Evolutionary conservation across 2,329 filamentous ascomycete genomes (phyloP).

Genomic region (Fusarium sp.): DNA sequence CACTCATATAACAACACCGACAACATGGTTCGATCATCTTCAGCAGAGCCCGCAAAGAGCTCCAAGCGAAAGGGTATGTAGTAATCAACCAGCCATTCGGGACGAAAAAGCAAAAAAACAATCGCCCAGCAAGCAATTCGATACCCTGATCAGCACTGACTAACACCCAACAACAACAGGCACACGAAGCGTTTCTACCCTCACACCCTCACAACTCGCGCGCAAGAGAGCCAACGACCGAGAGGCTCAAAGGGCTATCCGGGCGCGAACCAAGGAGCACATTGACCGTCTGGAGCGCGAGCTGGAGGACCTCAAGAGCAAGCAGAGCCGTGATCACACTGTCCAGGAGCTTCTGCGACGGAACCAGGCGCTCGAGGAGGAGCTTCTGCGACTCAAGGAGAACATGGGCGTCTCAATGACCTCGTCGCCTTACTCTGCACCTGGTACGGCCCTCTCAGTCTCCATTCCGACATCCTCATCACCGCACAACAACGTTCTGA

Average conservation of each 20-base stretch:
- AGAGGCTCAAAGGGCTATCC: constrained; percentile 88
- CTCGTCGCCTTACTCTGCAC: constrained; percentile 54
- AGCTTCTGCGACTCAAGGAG: constrained; percentile 60
- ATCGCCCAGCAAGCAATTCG: background rate
- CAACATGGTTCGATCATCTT: constrained; percentile 56
- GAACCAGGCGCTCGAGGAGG: constrained; percentile 65
- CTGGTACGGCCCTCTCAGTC: constrained; percentile 48
- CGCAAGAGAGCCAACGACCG: constrained; percentile 93
- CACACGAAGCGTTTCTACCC: constrained; percentile 83
- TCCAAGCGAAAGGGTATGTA: constrained; percentile 60
- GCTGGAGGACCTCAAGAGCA: constrained; percentile 75
- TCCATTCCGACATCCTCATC: background rate
- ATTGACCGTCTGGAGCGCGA: constrained; percentile 82
- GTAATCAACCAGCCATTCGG: background rate
- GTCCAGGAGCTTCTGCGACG: constrained; percentile 63
- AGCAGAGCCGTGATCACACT: constrained; percentile 60
- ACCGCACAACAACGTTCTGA: constrained; percentile 23
- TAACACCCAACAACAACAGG: constrained; percentile 50
- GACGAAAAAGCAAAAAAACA: background rate
- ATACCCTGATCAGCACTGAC: constrained; percentile 15
- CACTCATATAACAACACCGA: constrained; percentile 19
- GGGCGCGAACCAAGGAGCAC: constrained; percentile 86
- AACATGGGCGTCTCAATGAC: constrained; percentile 56
- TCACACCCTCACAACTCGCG: constrained; percentile 88
- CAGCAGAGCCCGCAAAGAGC: constrained; percentile 56